A percentile compares a stretch with the other conserved stretches of the same genome.
These are phyloP conservation scores for Neoboletus magnificus DNA, from an alignment of 768 basidiomycete genomes.

Conservation along the genomic window DNA sequence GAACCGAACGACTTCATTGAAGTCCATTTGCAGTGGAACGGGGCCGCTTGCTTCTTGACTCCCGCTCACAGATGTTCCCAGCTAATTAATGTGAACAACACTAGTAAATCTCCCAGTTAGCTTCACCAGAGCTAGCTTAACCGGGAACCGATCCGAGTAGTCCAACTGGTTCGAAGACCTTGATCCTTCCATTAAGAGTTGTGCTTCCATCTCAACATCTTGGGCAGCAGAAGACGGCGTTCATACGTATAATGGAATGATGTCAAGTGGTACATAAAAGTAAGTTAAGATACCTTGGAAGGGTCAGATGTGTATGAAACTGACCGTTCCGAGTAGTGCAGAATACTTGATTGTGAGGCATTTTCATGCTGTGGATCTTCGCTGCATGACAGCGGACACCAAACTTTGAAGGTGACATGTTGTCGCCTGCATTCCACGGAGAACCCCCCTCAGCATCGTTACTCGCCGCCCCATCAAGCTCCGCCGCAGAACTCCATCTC, in stretches of 20 bases:
- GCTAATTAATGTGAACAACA: constrained; percentile 7
- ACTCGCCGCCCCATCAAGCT: not conserved
- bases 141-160: not conserved
- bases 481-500: not conserved
- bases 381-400: not conserved
- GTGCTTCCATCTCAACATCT: constrained; percentile 15
- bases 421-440: not conserved
- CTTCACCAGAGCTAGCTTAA: not conserved
- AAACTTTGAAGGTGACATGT: not conserved
- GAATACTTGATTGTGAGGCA: not conserved
- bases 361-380: not conserved
- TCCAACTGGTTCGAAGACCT: not conserved
- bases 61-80: not conserved
- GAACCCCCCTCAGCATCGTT: not conserved
- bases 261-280: not conserved
- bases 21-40: not conserved
- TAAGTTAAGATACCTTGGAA: not conserved
- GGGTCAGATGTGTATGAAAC: not conserved
- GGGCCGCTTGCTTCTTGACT: not conserved
- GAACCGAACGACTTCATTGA: not conserved
- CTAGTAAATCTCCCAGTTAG: not conserved
- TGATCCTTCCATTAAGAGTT: not conserved
- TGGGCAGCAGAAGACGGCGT: constrained; percentile 11
- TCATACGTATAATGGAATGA: constrained; percentile 12
- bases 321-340: not conserved